Base-by-base conservation (phyloP, 768 basidiomycete species). In the Amanita subjunquillea region DNA sequence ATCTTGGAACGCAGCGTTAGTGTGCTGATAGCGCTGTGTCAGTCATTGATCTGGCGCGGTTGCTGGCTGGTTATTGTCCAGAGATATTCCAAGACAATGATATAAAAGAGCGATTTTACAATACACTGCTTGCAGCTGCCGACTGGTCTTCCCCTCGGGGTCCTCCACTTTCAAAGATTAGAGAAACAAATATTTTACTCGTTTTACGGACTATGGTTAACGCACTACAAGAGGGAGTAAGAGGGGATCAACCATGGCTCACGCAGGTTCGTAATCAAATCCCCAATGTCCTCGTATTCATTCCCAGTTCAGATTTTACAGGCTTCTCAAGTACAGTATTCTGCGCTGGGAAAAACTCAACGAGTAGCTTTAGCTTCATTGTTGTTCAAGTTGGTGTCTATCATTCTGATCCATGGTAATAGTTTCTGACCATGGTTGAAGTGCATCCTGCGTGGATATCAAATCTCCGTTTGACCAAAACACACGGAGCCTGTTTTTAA, bases 41-140 rank as follows among this genome's bases (percentile, higher is more conserved):
- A 91, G 91, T 94, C 10, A 80, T 98, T 60, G 95, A 98, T 61
- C 76, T 97, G 10, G 74, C 80, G 48, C 83, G 96, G 38, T 72
- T 95, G 37, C 65, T 95, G 13, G 71, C 81, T 17, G 87, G 79
- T 2, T 84, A 76, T 62, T 77, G 75, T 46, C 78, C 83, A 0
- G 72, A 76, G 6, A 69, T 76, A 2, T 75, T 83, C 54, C 67
- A 73, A 2, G 57, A 60, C 3, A 58, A 75, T 1, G 72, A 64
- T 43, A 56, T 75, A 50, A 74, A 75, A 48, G 71, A 76, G 37
- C 66, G 65, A 17, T 82, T 87, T 63, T 74, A 87, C 20, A 72
- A 78, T 17, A 69, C 77, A 1, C 64, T 94, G 9, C 80, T 91
- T 65, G 70, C 69, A 50, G 86, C 82, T 12, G 77, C 83, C 2